A percentile compares a stretch with the other conserved stretches of the same genome.
Evolutionary conservation across 805 yeast genomes (phyloP).

Genomic region (Kuraishia hungarica): DNA sequence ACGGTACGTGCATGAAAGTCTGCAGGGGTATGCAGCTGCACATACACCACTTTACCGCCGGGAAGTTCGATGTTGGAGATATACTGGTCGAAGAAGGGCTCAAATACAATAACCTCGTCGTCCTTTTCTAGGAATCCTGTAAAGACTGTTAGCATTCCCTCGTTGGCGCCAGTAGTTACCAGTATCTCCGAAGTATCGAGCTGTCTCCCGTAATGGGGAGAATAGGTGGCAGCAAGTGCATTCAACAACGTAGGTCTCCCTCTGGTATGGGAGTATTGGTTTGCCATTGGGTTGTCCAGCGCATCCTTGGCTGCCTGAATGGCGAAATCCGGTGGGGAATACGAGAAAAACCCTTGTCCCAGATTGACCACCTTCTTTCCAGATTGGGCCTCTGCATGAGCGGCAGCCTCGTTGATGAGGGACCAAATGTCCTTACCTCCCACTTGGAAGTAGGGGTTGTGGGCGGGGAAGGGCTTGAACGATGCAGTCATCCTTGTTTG

Average conservation of each 20-base stretch:
- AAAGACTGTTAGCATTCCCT: slow-evolving; percentile 81
- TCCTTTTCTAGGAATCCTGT: slow-evolving; percentile 80
- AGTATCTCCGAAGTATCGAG: slow-evolving; percentile 56
- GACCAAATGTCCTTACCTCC: slow-evolving; percentile 92
- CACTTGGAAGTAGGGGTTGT: slow-evolving; percentile 62
- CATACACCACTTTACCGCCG: slow-evolving; percentile 87
- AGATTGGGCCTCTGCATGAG: slow-evolving; percentile 57
- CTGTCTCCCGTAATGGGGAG: slow-evolving; percentile 52
- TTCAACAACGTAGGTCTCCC: slow-evolving; percentile 75
- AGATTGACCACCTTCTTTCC: slow-evolving; percentile 80
- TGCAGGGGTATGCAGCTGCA: slow-evolving; percentile 75
- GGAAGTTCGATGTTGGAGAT: slow-evolving; percentile 89
- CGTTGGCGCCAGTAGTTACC: slow-evolving; percentile 95
- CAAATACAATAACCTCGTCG: slow-evolving; percentile 93
- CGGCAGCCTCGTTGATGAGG: slow-evolving; percentile 90
- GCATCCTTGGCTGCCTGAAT: slow-evolving; percentile 74
- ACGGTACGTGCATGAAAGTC: slow-evolving; percentile 57
- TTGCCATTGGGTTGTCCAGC: slow-evolving; percentile 60
- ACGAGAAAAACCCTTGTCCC: slow-evolving; percentile 97
- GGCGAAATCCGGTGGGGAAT: slow-evolving; percentile 93
- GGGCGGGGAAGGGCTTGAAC: slow-evolving; percentile 25
- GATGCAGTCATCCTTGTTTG: background rate
- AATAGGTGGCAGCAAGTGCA: slow-evolving; percentile 64
- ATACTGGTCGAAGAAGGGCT: slow-evolving; percentile 96
- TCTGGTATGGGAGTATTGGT: slow-evolving; percentile 88